These are phyloP conservation scores for Neonectria punicea DNA, from an alignment of 2,329 filamentous ascomycete genomes.

Conservation along the genomic window DNA sequence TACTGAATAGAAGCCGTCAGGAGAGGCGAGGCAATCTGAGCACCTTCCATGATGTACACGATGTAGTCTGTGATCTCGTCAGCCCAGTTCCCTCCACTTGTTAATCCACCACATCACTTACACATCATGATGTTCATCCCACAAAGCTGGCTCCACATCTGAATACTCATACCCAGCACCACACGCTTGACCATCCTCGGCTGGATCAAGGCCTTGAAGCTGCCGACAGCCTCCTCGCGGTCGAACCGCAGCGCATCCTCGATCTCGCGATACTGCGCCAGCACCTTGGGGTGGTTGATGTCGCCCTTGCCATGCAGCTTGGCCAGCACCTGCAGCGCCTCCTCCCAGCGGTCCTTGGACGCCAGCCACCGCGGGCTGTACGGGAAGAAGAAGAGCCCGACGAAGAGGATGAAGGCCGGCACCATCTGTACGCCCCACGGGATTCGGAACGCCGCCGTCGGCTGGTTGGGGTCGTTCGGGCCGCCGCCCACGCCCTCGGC, in stretches of 20 bases:
- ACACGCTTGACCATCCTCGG: slow-evolving; percentile 66
- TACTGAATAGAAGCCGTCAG: slow-evolving; percentile 72
- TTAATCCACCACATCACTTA: slow-evolving; percentile 25
- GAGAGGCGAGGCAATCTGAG: slow-evolving; percentile 65
- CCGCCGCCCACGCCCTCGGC: slow-evolving; percentile 63
- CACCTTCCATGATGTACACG: slow-evolving; percentile 69
- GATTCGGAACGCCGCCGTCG: slow-evolving; percentile 66
- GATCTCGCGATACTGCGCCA: slow-evolving; percentile 72
- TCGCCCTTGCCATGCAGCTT: slow-evolving; percentile 68
- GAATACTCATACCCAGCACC: slow-evolving; percentile 65
- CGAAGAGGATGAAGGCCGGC: slow-evolving; percentile 63
- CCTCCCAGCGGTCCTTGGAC: slow-evolving; percentile 73
- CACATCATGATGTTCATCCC: slow-evolving; percentile 71
- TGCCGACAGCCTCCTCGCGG: slow-evolving; percentile 60
- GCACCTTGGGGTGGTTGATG: slow-evolving; percentile 65
- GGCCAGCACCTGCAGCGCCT: slow-evolving; percentile 68
- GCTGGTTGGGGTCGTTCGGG: slow-evolving; percentile 60
- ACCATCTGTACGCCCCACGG: slow-evolving; percentile 71
- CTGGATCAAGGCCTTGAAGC: slow-evolving; percentile 60
- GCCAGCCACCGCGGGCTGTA: slow-evolving; percentile 78
- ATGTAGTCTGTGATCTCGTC: slow-evolving; percentile 57
- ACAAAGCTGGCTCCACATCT: slow-evolving; percentile 69
- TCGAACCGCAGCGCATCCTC: slow-evolving; percentile 65
- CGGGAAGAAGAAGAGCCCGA: slow-evolving; percentile 69
- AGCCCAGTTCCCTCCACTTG: neutral